phyloP scores from a whole-genome alignment of 768 basidiomycete genomes.

The Tubosaeta sp. region DNA sequence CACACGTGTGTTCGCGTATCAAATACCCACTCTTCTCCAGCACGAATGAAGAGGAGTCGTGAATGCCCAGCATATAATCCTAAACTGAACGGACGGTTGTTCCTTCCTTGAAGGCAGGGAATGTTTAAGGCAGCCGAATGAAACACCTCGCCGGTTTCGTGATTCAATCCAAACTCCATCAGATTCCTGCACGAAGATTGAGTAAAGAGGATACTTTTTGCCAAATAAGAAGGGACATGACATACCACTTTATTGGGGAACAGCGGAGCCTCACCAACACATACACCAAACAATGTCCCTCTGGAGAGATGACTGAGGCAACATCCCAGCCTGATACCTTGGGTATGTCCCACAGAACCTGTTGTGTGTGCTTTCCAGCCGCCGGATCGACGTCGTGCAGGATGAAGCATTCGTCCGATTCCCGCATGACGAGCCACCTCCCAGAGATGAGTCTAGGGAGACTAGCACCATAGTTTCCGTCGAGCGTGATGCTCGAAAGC shows the following conservation, averaged over 20 bases:
- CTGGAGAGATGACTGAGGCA: background rate
- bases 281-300: background rate
- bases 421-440: background rate
- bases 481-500: background rate
- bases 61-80: background rate
- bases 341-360: background rate
- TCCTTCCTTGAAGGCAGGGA: background rate
- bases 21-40: background rate
- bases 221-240: too few relatives aligned
- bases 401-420: background rate
- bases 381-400: background rate
- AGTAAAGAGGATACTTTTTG: too few relatives aligned
- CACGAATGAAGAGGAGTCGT: background rate
- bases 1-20: slow-evolving; percentile 1
- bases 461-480: too few relatives aligned
- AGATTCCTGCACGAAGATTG: background rate
- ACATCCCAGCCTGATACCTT: background rate
- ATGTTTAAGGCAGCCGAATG: too few relatives aligned
- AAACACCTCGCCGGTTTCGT: background rate
- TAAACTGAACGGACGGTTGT: background rate
- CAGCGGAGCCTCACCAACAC: background rate
- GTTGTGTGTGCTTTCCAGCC: background rate
- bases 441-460: slow-evolving; percentile 1
- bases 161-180: background rate
- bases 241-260: background rate